Conservation (phyloP, 163 green algal species). For the Volvox carteri region DNA sequence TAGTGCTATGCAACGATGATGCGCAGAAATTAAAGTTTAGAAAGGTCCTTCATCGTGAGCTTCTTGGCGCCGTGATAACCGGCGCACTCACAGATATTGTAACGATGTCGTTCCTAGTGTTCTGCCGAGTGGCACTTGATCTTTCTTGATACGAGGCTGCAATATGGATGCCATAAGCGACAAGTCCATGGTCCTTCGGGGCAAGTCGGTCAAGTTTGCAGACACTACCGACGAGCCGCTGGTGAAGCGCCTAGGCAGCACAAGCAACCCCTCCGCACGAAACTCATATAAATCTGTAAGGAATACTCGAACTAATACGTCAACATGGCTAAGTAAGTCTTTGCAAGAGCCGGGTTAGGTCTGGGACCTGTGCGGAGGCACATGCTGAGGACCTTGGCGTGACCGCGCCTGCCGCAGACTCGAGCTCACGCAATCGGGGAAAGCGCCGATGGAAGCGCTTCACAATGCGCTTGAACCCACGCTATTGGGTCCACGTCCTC, state of each 20-base stretch:
- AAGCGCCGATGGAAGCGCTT: slow-evolving; percentile 57
- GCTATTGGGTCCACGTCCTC: slow-evolving; percentile 67
- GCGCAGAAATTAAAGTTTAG: no score
- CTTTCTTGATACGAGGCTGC: not conserved
- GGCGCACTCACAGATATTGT: not conserved
- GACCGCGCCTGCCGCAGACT: slow-evolving; percentile 11
- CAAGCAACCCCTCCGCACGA: not conserved
- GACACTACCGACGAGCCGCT: slow-evolving; percentile 39
- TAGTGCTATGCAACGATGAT: no score
- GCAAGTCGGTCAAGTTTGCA: slow-evolving; percentile 50
- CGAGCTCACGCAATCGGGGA: slow-evolving; percentile 25
- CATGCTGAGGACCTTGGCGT: not conserved
- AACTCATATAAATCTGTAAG: slow-evolving; percentile 18
- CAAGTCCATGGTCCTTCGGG: slow-evolving; percentile 9
- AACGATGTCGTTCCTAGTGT: not conserved
- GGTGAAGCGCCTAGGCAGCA: slow-evolving; percentile 34
- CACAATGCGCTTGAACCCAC: slow-evolving; percentile 49
- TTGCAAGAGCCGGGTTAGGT: not conserved
- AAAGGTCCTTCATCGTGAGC: no score
- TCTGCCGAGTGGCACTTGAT: not conserved
- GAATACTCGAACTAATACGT: slow-evolving; percentile 46
- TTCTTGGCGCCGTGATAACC: no score
- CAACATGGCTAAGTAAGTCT: slow-evolving; percentile 52
- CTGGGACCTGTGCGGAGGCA: not conserved
- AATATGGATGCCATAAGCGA: not conserved